Conservation (phyloP, 2,329 filamentous ascomycete genomes). For the Drechslerella coelobrocha region DNA sequence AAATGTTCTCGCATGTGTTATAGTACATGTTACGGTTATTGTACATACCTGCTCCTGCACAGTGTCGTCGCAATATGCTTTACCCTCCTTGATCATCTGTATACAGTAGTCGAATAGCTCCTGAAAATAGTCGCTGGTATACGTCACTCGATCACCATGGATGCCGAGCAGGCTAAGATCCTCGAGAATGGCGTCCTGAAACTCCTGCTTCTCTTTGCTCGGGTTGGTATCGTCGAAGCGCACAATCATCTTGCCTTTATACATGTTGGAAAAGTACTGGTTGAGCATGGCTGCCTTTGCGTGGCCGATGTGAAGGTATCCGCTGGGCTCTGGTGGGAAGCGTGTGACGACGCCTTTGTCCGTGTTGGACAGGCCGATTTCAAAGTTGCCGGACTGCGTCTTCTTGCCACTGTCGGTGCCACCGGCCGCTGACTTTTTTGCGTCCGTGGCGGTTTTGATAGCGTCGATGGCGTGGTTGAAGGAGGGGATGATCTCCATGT, state of each 20-base stretch:
- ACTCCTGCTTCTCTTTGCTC: constrained; percentile 95
- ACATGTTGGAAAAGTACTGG: constrained; percentile 95
- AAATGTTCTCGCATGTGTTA: constrained; percentile 3
- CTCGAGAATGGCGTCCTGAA: constrained; percentile 89
- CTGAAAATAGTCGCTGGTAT: constrained; percentile 96
- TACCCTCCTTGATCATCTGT: constrained; percentile 81
- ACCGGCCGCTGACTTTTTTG: constrained; percentile 67
- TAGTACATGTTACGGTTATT: not conserved
- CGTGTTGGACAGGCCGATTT: constrained; percentile 82
- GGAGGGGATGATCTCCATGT: constrained; percentile 81
- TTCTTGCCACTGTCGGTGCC: constrained; percentile 56
- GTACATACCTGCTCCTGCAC: constrained; percentile 71
- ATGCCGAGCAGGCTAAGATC: constrained; percentile 91
- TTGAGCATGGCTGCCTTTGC: constrained; percentile 92
- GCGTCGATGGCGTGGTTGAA: constrained; percentile 73
- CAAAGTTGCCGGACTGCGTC: constrained; percentile 83
- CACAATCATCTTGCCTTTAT: constrained; percentile 86
- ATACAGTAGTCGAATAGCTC: constrained; percentile 85
- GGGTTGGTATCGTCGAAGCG: constrained; percentile 98
- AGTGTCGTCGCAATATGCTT: constrained; percentile 94
- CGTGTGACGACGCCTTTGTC: constrained; percentile 89
- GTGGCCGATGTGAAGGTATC: constrained; percentile 94
- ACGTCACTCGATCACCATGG: constrained; percentile 82
- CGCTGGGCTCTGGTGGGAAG: constrained; percentile 93
- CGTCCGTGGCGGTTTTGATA: constrained; percentile 71